Evolutionary conservation across 106 monocot species (phyloP).

Genomic region (Acanthochlamys bracteata): DNA sequence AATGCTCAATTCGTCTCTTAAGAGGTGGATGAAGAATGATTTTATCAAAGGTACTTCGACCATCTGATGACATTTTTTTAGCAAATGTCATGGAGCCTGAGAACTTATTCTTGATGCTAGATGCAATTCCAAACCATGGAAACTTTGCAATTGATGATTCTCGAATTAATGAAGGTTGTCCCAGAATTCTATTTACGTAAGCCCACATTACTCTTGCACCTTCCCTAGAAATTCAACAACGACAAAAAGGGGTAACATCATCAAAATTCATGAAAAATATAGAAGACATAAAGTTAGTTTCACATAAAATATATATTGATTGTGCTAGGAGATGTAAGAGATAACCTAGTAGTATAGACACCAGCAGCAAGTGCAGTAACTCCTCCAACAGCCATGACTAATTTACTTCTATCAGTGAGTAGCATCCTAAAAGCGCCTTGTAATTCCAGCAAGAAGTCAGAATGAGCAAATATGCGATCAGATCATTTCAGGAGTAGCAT

Average conservation of each 20-base stretch:
- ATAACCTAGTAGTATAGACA: conserved; percentile 89
- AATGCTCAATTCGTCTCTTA: conserved; percentile 61
- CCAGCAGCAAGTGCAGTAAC: conserved; percentile 95
- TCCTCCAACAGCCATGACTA: conserved; percentile 85
- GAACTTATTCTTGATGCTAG: conserved; percentile 20
- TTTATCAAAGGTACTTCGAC: conserved; percentile 38
- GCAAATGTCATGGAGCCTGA: conserved; percentile 12
- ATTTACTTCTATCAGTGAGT: conserved; percentile 67
- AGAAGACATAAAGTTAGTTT: too few species aligned
- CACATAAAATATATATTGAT: too few species aligned
- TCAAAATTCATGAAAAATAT: too few species aligned
- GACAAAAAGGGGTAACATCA: not conserved
- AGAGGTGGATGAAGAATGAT: conserved; percentile 88
- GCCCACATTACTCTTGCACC: conserved; percentile 92
- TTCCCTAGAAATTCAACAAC: conserved; percentile 39
- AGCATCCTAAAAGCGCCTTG: conserved; percentile 70
- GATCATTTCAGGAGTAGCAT: too few species aligned
- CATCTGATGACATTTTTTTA: conserved; percentile 10
- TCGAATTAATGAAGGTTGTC: conserved; percentile 87
- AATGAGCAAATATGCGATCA: too few species aligned
- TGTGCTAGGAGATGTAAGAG: not conserved
- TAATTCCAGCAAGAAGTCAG: not conserved
- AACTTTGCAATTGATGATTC: conserved; percentile 90
- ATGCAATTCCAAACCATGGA: conserved; percentile 55
- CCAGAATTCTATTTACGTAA: conserved; percentile 80